Evolutionary conservation across 2,329 filamentous ascomycete species (phyloP).

Genomic region (Orbilia brochopaga): DNA sequence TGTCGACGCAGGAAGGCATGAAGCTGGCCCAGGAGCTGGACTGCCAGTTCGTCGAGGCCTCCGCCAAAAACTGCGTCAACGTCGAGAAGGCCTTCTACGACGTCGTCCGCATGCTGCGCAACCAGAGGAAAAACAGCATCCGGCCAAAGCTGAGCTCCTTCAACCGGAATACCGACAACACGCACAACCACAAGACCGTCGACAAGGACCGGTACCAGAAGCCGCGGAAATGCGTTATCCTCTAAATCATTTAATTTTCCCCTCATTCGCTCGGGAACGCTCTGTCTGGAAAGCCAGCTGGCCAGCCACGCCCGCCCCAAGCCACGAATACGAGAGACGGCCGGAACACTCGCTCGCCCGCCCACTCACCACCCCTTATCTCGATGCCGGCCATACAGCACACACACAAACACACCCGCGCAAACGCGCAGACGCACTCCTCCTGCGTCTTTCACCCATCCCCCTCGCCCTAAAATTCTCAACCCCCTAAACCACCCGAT

Average conservation of each 20-base stretch:
- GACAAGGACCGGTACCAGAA: slow-evolving; percentile 31
- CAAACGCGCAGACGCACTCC: too few species aligned
- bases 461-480: too few species aligned
- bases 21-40: slow-evolving; percentile 88
- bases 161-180: slow-evolving; percentile 17
- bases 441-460: background rate
- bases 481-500: slow-evolving; percentile 10
- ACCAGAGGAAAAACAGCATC: slow-evolving; percentile 66
- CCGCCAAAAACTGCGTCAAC: slow-evolving; percentile 97
- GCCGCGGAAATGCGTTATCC: slow-evolving; percentile 46
- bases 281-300: too few species aligned
- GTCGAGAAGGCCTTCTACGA: slow-evolving; percentile 99
- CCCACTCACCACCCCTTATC: background rate
- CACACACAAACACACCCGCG: too few species aligned
- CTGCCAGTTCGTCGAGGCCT: slow-evolving; percentile 96
- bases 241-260: slow-evolving; percentile 22
- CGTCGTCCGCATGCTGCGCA: slow-evolving; percentile 86
- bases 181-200: slow-evolving; percentile 27
- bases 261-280: background rate
- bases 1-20: slow-evolving; percentile 93
- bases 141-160: slow-evolving; percentile 26
- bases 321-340: slow-evolving; percentile 1
- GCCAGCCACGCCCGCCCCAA: too few species aligned
- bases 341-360: too few species aligned
- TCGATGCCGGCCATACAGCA: background rate